Percentiles rank a stretch among this genome's conserved stretches.
Evolutionary conservation across 495 filamentous ascomycete species (phyloP).

Genomic region (Aeminium ludgeri): DNA sequence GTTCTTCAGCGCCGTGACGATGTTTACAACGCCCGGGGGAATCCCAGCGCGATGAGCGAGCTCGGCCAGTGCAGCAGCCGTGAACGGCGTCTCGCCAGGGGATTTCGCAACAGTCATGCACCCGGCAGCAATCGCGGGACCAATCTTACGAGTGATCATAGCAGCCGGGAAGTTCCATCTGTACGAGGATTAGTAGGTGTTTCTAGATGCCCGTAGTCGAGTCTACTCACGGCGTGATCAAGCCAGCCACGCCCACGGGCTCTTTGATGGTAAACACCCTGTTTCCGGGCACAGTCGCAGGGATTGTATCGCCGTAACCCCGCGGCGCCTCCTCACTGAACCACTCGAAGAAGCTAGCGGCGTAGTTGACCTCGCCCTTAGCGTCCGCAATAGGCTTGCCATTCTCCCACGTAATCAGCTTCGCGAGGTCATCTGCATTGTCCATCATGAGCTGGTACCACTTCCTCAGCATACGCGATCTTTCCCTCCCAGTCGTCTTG

Average conservation of each 20-base stretch:
- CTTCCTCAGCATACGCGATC: conserved; percentile 57
- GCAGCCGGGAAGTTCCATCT: conserved; percentile 33
- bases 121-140: conserved; percentile 36
- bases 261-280: conserved; percentile 33
- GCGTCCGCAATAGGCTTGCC: conserved; percentile 55
- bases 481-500: conserved; percentile 52
- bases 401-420: conserved; percentile 55
- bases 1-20: conserved; percentile 44
- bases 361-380: conserved; percentile 54
- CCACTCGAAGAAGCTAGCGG: conserved; percentile 63
- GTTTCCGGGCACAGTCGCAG: conserved; percentile 28
- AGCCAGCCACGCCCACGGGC: conserved; percentile 80
- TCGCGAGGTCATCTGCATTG: conserved; percentile 75
- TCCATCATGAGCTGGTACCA: conserved; percentile 86
- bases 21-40: conserved; percentile 41
- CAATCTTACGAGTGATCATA: conserved; percentile 29
- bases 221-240: conserved; percentile 57
- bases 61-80: conserved; percentile 36
- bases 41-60: conserved; percentile 43
- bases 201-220: not conserved
- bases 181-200: not conserved
- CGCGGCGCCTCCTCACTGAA: conserved; percentile 61
- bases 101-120: conserved; percentile 52
- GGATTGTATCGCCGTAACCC: conserved; percentile 56
- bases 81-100: conserved; percentile 48